Percentiles rank a stretch among this genome's conserved stretches.
phyloP scores from a whole-genome alignment of 1,284 basidiomycete genomes.

The Gomphus bonarii region DNA sequence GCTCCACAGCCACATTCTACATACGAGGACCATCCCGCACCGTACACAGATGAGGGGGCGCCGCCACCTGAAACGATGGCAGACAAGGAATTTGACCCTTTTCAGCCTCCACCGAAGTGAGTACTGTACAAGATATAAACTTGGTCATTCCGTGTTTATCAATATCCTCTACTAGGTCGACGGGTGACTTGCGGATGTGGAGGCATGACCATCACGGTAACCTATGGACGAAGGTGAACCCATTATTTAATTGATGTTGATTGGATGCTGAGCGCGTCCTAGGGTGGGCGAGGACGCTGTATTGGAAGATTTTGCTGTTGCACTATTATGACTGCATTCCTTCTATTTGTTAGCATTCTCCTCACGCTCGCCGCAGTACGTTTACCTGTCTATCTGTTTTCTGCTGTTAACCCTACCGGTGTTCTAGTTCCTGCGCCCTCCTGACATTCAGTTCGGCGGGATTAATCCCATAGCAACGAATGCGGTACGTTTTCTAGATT shows the following conservation, averaged over 20 bases:
- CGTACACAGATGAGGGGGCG: slow-evolving; percentile 1
- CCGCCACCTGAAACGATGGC: neutral
- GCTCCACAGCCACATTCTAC: neutral
- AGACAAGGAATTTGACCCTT: slow-evolving; percentile 7
- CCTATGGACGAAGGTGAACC: slow-evolving; percentile 50
- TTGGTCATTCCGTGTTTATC: neutral
- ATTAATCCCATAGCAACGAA: slow-evolving; percentile 32
- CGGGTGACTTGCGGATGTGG: slow-evolving; percentile 34
- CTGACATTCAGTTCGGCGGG: slow-evolving; percentile 54
- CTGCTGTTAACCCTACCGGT: neutral
- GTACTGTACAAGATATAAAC: neutral
- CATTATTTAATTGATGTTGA: neutral
- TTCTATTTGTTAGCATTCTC: slow-evolving; percentile 60
- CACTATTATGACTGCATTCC: slow-evolving; percentile 49
- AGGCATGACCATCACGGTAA: slow-evolving; percentile 45
- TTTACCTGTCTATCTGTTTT: slow-evolving; percentile 10
- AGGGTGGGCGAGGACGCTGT: slow-evolving; percentile 50
- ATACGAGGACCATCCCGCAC: neutral
- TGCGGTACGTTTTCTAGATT: slow-evolving; percentile 29
- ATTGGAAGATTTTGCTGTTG: slow-evolving; percentile 62
- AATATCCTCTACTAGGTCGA: neutral
- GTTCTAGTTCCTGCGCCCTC: slow-evolving; percentile 69
- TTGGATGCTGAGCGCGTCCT: neutral
- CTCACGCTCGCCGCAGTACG: slow-evolving; percentile 64
- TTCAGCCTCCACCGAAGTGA: slow-evolving; percentile 10